phyloP scores from a whole-genome alignment of 208 protist species.

The Crithidia brevicula region DNA sequence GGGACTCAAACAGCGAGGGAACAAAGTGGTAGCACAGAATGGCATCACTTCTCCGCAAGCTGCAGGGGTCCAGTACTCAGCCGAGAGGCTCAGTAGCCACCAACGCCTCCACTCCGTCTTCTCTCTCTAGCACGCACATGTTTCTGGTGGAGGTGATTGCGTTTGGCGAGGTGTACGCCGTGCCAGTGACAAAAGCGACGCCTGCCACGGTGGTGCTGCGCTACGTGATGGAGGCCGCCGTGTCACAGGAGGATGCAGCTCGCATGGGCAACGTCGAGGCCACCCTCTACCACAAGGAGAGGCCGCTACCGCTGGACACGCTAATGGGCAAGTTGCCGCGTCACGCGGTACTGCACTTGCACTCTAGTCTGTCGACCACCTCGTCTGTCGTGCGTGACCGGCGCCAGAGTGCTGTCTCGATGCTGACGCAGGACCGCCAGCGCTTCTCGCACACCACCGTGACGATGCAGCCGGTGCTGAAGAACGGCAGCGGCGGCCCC shows the following conservation, averaged over 20 bases:
- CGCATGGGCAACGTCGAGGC: conserved; percentile 38
- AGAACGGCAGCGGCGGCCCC: background rate
- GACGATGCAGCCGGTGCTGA: conserved; percentile 33
- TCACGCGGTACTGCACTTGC: conserved; percentile 54
- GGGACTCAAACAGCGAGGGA: background rate
- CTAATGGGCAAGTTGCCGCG: conserved; percentile 39
- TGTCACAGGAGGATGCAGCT: conserved; percentile 27
- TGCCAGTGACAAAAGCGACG: conserved; percentile 51
- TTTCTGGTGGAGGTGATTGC: conserved; percentile 28
- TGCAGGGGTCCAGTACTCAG: conserved; percentile 4
- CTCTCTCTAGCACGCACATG: background rate
- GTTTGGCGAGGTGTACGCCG: conserved; percentile 24
- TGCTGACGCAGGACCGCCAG: conserved; percentile 23
- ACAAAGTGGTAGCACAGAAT: background rate
- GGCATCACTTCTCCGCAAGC: background rate
- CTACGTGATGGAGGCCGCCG: conserved; percentile 49
- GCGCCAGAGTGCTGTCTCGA: conserved; percentile 16
- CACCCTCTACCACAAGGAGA: conserved; percentile 50
- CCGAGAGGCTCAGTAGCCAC: background rate
- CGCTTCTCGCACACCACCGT: conserved; percentile 16
- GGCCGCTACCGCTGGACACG: conserved; percentile 37
- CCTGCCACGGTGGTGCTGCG: conserved; percentile 41
- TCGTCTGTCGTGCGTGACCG: conserved; percentile 25
- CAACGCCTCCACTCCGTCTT: background rate
- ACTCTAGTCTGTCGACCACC: conserved; percentile 38